Base-by-base conservation (phyloP, 2,329 filamentous ascomycete genomes). In the Corynespora cassiicola region DNA sequence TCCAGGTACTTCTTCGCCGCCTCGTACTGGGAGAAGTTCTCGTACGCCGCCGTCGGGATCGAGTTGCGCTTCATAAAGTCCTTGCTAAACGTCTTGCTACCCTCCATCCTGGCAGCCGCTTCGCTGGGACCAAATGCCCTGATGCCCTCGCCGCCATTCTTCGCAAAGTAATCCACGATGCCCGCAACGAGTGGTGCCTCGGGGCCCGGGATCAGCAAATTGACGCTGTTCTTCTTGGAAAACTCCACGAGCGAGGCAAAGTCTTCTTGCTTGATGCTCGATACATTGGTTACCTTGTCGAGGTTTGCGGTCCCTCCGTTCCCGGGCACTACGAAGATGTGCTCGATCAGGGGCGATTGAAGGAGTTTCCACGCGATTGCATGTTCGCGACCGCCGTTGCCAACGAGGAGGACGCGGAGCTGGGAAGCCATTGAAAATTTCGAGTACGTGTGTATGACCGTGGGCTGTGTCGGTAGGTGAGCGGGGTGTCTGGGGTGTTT, bases 41-140 rank as follows among this genome's bases (percentile, higher is more conserved):
- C 82, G 73, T 96, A 97, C 24, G 81, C 83, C 11, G 94, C 94
- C 1, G 94, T 97, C 23, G 92, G 91, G 56, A 99, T 95, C 58
- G 80, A 80, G 72, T 95, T 84, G 52, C 86, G 84, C 70, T 87
- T 86, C 94, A 97, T 99, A 65, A 97, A 97, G 69, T 97, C 91
- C 68, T 99, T 99, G 47, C 88, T 90, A 69, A 95, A 97, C 8
- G 92, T 88, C 77, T 99, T 99, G 74, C 88, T 95, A 44, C 94
- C 94, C 72, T 99, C 94, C 80, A 99, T 89, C 28, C 82, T 81
- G 12, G 94, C 91, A 15, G 94, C 92, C 31, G 83, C 82, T 71
- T 87, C 84, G 40, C 85, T 87, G 5, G 94, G 94, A 2, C 92
- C 94, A 63, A 96, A 97, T 69, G 84, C 86, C 55, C 82, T 80